Conservation (phyloP, 2,329 filamentous ascomycete genomes). For the Microdochium trichocladiopsis region DNA sequence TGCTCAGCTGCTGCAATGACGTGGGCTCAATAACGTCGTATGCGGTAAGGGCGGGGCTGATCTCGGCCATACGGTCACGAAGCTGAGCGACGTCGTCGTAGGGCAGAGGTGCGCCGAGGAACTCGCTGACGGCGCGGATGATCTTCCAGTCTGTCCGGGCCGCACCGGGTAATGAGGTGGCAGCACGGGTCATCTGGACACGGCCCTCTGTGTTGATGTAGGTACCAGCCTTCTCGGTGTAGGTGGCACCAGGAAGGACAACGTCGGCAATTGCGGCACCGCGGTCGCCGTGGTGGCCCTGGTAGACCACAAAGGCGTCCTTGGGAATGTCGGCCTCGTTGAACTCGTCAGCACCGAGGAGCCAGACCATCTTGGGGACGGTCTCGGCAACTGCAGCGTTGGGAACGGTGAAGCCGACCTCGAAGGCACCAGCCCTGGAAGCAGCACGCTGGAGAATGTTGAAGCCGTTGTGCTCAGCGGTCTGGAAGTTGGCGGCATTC, state of each 20-base stretch:
- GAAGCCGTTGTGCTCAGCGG: constrained; percentile 92
- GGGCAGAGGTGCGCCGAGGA: constrained; percentile 76
- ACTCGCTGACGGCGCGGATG: constrained; percentile 85
- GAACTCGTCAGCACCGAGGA: constrained; percentile 92
- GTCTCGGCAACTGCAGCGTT: constrained; percentile 76
- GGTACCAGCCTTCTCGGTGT: constrained; percentile 93
- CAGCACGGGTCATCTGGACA: constrained; percentile 86
- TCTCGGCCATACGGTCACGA: constrained; percentile 89
- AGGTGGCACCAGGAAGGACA: constrained; percentile 87
- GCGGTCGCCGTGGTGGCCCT: constrained; percentile 93
- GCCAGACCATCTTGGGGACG: constrained; percentile 91
- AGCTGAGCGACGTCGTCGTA: constrained; percentile 90
- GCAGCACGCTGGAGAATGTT: constrained; percentile 93
- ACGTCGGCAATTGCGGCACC: constrained; percentile 92
- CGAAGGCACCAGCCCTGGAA: constrained; percentile 87
- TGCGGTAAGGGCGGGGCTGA: constrained; percentile 79
- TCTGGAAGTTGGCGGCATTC: constrained; percentile 81
- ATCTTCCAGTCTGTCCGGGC: constrained; percentile 99
- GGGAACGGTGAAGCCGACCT: constrained; percentile 88
- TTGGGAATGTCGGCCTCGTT: constrained; percentile 81
- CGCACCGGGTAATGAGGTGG: constrained; percentile 81
- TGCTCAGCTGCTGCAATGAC: constrained; percentile 68
- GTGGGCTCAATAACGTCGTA: constrained; percentile 89
- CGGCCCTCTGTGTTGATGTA: constrained; percentile 98
- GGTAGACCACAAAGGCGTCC: constrained; percentile 94